Conservation (phyloP, 2,329 filamentous ascomycete genomes). For the Neopestalotiopsis sp. region DNA sequence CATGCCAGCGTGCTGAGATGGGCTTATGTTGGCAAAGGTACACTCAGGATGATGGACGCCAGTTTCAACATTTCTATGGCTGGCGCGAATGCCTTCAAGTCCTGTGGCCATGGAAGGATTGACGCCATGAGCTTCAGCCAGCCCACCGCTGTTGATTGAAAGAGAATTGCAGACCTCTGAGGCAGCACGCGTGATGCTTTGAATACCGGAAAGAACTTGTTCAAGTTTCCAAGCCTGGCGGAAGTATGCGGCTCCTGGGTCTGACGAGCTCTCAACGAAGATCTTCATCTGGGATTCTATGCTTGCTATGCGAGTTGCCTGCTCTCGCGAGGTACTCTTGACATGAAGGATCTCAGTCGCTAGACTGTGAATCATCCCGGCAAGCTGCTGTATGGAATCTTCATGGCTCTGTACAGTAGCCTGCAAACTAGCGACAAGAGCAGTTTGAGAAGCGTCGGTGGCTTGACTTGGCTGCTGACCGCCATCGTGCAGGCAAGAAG, state of each 20-base stretch:
- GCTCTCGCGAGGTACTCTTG: constrained; percentile 5
- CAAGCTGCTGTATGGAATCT: constrained; percentile 3
- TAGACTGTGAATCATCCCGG: constrained; percentile 5
- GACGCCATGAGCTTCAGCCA: neutral
- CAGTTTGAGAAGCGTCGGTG: neutral
- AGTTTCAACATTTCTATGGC: neutral
- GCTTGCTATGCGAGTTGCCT: constrained; percentile 15
- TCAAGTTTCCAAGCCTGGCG: neutral
- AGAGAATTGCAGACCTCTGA: constrained; percentile 2
- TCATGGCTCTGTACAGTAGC: neutral
- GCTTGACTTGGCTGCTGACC: neutral
- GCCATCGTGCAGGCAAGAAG: neutral
- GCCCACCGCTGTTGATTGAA: neutral
- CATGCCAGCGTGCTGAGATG: neutral
- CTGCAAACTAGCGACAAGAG: neutral
- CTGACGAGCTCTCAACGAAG: neutral
- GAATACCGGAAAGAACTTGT: constrained; percentile 10
- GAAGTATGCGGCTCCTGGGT: constrained; percentile 9
- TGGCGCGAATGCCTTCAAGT: neutral
- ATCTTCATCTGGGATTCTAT: constrained; percentile 11
- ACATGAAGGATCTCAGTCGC: constrained; percentile 14
- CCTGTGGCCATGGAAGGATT: neutral
- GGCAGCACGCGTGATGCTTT: constrained; percentile 10
- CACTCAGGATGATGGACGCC: neutral
- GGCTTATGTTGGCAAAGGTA: neutral